Conservation (phyloP, 305 asterid genomes). For the Ajuga reptans region DNA sequence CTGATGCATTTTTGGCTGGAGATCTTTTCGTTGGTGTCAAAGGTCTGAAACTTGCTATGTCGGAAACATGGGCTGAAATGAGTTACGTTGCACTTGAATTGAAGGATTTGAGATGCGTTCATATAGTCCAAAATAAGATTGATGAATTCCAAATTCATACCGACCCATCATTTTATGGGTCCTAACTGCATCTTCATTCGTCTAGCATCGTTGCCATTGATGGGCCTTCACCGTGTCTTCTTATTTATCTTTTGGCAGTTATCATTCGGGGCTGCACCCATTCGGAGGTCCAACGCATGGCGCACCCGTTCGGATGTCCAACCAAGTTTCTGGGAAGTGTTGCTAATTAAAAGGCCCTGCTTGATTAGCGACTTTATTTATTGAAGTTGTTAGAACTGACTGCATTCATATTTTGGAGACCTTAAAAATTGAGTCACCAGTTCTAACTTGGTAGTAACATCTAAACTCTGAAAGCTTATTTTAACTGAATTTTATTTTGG, state of each 20-base stretch:
- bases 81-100: neutral
- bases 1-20: no score
- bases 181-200: neutral
- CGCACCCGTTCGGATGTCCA: neutral
- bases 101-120: neutral
- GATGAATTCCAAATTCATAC: neutral
- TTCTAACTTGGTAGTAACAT: neutral
- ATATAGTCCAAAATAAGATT: neutral
- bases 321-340: neutral
- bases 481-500: neutral
- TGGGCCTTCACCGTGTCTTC: no score
- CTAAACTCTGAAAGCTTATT: neutral
- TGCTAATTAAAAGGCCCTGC: neutral
- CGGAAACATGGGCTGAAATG: no score
- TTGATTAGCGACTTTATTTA: neutral
- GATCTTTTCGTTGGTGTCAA: no score
- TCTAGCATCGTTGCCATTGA: no score
- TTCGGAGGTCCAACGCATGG: neutral
- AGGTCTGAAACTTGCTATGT: no score
- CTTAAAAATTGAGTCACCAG: neutral
- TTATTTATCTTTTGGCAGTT: constrained; percentile 14
- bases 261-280: neutral
- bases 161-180: neutral
- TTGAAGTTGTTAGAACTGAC: neutral
- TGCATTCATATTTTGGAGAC: neutral